Evolutionary conservation across 2,329 filamentous ascomycete species (phyloP), one percentile per base, ranked within the genome.

Genomic region (Davidsoniella australis): DNA sequence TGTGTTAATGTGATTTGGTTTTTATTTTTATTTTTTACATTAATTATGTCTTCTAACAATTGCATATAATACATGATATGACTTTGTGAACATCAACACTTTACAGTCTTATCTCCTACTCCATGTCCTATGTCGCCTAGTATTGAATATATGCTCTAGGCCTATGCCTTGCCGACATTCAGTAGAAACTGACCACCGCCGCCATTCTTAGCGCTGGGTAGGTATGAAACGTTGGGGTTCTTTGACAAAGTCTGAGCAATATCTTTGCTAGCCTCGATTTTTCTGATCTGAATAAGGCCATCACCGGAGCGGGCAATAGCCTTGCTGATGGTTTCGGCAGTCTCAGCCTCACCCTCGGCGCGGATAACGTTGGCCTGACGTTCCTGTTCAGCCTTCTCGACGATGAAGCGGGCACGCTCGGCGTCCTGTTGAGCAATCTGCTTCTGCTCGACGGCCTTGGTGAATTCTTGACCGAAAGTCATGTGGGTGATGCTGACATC

Each of bases 401-500:
- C 91, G 58, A 98, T 93, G 72, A 98, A 98, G 57, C 91, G 78
- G 45, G 91, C 91, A 56, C 91, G 78, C 75, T 98, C 91, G 55
- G 91, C 91, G 63, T 98, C 91, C 69, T 98, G 91, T 71, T 98
- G 91, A 50, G 91, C 91, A 65, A 98, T 98, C 74, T 98, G 91
- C 80, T 98, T 98, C 78, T 98, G 91, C 72, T 98, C 91, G 60
- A 98, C 91, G 56, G 91, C 91, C 67, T 85, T 85, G 54, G 91
- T 98, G 74, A 98, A 98, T 68, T 98, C 91, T 67, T 89, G 89
- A 58, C 91, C 91, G 64, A 98, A 98, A 48, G 91, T 98, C 91
- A 98, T 98, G 75, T 98, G 91, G 54, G 91, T 98, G 67, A 98
- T 98, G 62, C 86, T 94, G 53, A 98, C 91, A 62, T 98, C 91